Base-by-base conservation (phyloP, 148 eudicot species). In the Beta vulgaris region DNA sequence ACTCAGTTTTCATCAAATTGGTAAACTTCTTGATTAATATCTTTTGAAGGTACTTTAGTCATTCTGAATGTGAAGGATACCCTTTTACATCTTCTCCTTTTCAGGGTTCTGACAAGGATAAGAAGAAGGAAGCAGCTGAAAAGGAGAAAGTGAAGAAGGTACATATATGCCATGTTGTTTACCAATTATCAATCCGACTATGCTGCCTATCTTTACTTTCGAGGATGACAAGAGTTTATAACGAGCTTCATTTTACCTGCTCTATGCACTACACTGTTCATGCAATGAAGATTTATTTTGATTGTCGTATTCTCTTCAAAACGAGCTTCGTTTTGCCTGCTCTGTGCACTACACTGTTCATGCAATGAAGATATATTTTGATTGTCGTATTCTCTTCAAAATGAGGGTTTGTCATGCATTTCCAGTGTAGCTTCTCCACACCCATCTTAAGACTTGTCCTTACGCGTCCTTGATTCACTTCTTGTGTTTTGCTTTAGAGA, bases 111-210 rank as follows among this genome's bases (percentile, higher is more conserved):
- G 96, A 87, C 71, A 93, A 91, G 86, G 97, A 93, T 44, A 91
- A 87, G 84, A 84, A 82, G 69, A 91, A 87, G 76, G 98, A 91
- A 44, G 76, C 83, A 44, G 79, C 88, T 59, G 98, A 91, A 69
- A 93, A 86, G 85, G 98, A 93, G 85, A 89, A 73, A 77, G 88
- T 90, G 28, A 93, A 87, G 79, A 93, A 93, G 98, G 98, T 93
- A 87, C 6, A 43, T 39, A 18, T 7, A n/a, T 43, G 54, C n/a
- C 19, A 42, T 31, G 1, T n/a, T 39, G n/a, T 66, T 10, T 61
- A 1, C 32, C 31, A 7, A 21, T 28, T 25, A 7, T 60, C 4
- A 6, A 63, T 59, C 63, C 19, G 10, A 13, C 19, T 2, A 28
- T 13, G 35, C 14, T 29, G 63, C 16, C 28, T 29, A 4, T 2